Evolutionary conservation across 176 grass and related monocot genomes (phyloP), one percentile per base, ranked within the genome.

Genomic region (Alloteropsis semialata): DNA sequence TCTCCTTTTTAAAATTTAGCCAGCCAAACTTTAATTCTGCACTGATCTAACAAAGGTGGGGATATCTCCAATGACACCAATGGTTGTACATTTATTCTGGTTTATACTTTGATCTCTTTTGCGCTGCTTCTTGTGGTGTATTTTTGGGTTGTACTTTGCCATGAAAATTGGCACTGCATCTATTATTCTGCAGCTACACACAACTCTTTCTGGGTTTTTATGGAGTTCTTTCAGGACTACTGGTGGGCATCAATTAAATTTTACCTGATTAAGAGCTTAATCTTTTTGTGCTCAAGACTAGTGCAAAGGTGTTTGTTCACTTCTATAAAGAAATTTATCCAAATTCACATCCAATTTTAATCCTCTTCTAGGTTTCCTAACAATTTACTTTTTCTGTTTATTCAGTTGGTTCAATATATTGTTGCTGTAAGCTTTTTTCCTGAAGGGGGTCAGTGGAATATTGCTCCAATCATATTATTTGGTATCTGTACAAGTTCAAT

Each of bases 161-260:
- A 32, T 63, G 33, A 41, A 65, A 74, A 14, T 83, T 88, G 37
- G 59, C 29, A 21, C 9, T 56, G 17, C 6, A 43, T 51, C 17
- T 87, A 56, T 69, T 48, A 59, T 53, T 82, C 22, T 58, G 61
- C 84, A 97, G 91, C 61, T 97, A 97, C 51, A 91, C 91, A 57
- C 91, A n/a, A n/a, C 94, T 34, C 50, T 97, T 79, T 93, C 91
- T 89, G 94, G 94, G 44, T 97, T 97, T n/a, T 82, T 77, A 93
- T 84, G 94, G 94, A 83, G 75, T 91, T 82, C 83, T 97, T 85
- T 89, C 94, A 69, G 94, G 94, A 87, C 87, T 93, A 66, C 78
- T 97, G 19, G 94, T 97, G 32, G 94, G 86, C 58, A 89, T 91
- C 79, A 97, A 97, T 36, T 89, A 97, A 88, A 87, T 90, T 90